phyloP scores from a whole-genome alignment of 495 filamentous ascomycete genomes.

The Penicillium silybi region DNA sequence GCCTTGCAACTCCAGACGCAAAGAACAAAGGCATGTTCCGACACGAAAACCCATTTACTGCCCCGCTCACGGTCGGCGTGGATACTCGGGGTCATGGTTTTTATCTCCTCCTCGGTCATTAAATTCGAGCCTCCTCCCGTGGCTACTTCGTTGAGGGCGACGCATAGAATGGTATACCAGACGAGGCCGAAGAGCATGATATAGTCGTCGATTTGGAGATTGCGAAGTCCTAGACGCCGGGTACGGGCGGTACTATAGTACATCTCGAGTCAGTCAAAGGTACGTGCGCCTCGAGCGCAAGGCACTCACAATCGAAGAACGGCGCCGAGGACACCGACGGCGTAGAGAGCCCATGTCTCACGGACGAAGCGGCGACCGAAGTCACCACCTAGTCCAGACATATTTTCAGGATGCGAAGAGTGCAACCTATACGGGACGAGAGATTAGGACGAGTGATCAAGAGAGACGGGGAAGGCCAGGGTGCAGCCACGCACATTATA shows the following conservation, averaged over 20 bases:
- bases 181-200: conserved; percentile 45
- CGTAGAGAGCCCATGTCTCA: conserved; percentile 49
- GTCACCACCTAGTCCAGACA: conserved; percentile 34
- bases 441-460: conserved; percentile 12
- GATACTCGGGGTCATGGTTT: conserved; percentile 33
- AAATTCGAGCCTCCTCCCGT: conserved; percentile 53
- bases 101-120: conserved; percentile 39
- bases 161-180: conserved; percentile 53
- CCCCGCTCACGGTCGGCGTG: conserved; percentile 43
- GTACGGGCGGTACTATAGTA: conserved; percentile 43
- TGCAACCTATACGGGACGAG: neutral
- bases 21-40: conserved; percentile 50
- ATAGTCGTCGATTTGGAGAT: conserved; percentile 50
- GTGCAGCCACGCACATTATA: conserved; percentile 19
- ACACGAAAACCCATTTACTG: conserved; percentile 56
- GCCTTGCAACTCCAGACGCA: conserved; percentile 48
- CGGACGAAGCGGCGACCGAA: conserved; percentile 32
- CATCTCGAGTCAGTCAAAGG: neutral
- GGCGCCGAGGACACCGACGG: conserved; percentile 40
- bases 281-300: neutral
- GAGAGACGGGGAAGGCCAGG: conserved; percentile 1
- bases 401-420: conserved; percentile 24
- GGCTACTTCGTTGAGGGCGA: conserved; percentile 48
- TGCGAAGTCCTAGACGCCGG: conserved; percentile 40
- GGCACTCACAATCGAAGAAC: conserved; percentile 41